Percentiles rank a stretch among this genome's conserved stretches.
Conservation (phyloP, 805 yeast species). For the Blastobotrys terrestris region DNA sequence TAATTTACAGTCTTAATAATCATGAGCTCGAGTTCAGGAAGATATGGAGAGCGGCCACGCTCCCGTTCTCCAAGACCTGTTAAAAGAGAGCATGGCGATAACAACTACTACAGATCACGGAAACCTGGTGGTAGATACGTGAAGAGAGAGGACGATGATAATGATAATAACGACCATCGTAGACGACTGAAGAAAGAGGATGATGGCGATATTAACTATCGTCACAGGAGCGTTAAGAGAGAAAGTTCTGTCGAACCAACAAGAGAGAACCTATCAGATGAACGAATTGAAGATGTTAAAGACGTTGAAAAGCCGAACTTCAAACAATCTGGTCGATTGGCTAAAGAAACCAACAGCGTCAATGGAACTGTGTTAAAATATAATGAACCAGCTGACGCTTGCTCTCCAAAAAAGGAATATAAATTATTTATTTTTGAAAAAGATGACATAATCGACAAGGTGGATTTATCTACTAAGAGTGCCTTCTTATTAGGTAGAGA, state of each 20-base stretch:
- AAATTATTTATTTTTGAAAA: slow-evolving; percentile 30
- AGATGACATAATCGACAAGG: slow-evolving; percentile 19
- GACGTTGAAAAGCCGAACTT: slow-evolving; percentile 30
- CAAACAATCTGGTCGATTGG: slow-evolving; percentile 39
- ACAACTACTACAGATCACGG: neutral
- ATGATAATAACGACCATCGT: neutral
- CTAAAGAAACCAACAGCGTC: slow-evolving; percentile 29
- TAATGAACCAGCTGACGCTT: slow-evolving; percentile 29
- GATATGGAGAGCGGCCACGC: neutral
- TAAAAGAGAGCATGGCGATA: neutral
- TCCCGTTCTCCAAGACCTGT: neutral
- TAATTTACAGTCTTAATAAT: neutral
- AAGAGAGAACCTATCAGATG: neutral
- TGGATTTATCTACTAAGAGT: slow-evolving; percentile 26
- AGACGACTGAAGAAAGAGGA: slow-evolving; percentile 1
- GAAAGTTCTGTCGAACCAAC: neutral
- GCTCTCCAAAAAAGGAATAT: slow-evolving; percentile 25
- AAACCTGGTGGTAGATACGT: neutral
- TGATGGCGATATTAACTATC: neutral
- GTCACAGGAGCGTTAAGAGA: too few relatives aligned
- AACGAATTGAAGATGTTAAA: neutral
- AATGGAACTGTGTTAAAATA: slow-evolving; percentile 36
- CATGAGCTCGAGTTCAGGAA: neutral
- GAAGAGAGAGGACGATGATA: neutral
- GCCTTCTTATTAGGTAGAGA: slow-evolving; percentile 36